Evolutionary conservation across 345 rosid genomes (phyloP).

Genomic region (Melastoma malabathricum): DNA sequence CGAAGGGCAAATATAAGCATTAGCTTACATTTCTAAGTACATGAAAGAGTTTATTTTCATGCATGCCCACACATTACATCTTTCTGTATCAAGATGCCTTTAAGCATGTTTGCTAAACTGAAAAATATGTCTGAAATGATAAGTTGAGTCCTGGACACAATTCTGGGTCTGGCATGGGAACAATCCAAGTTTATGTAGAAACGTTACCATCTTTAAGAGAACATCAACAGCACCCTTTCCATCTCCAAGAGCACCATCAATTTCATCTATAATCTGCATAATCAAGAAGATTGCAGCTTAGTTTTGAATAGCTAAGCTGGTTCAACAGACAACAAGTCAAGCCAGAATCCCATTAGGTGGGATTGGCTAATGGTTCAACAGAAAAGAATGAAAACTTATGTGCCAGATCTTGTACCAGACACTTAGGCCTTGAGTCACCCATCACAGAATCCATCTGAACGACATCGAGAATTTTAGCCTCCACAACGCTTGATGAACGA

Average conservation of each 20-base stretch:
- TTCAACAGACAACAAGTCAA: conserved; percentile 3
- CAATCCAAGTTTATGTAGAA: too few species aligned
- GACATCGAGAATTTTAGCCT: conserved; percentile 86
- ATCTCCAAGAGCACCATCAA: conserved; percentile 95
- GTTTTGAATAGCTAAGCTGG: conserved; percentile 5
- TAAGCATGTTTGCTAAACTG: too few species aligned
- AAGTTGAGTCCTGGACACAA: too few species aligned
- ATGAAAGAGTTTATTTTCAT: too few species aligned
- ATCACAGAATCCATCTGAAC: conserved; percentile 96
- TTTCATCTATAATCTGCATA: conserved; percentile 91
- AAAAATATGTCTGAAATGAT: too few species aligned
- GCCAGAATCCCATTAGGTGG: not conserved
- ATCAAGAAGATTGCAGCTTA: conserved; percentile 1
- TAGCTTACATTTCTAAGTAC: too few species aligned
- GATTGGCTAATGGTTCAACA: too few species aligned
- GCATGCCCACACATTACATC: too few species aligned
- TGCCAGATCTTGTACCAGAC: conserved; percentile 21
- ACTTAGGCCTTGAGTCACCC: conserved; percentile 81
- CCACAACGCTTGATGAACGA: conserved; percentile 70
- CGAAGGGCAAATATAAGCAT: too few species aligned
- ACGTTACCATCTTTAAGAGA: conserved; percentile 72
- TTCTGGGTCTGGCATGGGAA: too few species aligned
- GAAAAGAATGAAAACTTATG: too few species aligned
- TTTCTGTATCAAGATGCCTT: too few species aligned
- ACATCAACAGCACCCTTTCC: conserved; percentile 98